Conservation (phyloP, 805 yeast genomes). For the Sungouiella thailandica region DNA sequence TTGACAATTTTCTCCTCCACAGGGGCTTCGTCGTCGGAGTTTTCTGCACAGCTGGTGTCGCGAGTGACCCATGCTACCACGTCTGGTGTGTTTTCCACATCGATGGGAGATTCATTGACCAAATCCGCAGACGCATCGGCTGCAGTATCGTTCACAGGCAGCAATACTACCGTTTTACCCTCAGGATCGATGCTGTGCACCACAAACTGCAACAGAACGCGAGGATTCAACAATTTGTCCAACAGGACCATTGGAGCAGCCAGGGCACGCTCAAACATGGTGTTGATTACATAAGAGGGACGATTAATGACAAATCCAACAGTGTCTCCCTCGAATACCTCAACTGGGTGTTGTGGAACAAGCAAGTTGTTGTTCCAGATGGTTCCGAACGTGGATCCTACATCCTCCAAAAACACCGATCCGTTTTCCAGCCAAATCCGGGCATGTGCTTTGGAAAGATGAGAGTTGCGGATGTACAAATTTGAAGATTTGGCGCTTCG, state of each 20-base stretch:
- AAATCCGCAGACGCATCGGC: slow-evolving; percentile 1
- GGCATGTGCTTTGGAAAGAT: slow-evolving; percentile 38
- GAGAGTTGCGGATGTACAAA: slow-evolving; percentile 28
- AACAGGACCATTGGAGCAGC: slow-evolving; percentile 4
- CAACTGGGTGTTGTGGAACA: slow-evolving; percentile 12
- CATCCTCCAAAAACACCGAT: slow-evolving; percentile 23
- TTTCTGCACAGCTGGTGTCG: background rate
- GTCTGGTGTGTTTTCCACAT: background rate
- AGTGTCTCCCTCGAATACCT: slow-evolving; percentile 18
- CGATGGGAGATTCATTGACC: background rate
- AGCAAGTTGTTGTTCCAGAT: slow-evolving; percentile 24
- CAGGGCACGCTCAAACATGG: slow-evolving; percentile 1
- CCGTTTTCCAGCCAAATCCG: slow-evolving; percentile 15
- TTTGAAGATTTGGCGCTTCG: slow-evolving; percentile 25
- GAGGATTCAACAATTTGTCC: slow-evolving; percentile 8
- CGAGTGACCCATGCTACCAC: no score
- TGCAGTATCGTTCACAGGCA: slow-evolving; percentile 3
- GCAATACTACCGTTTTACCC: slow-evolving; percentile 4
- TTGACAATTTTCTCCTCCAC: slow-evolving; percentile 2
- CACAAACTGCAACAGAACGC: slow-evolving; percentile 6
- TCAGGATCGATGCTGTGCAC: slow-evolving; percentile 3
- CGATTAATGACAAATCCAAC: slow-evolving; percentile 33
- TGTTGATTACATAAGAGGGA: slow-evolving; percentile 18
- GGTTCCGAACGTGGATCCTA: slow-evolving; percentile 37
- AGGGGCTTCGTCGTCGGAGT: slow-evolving; percentile 2